phyloP scores from a whole-genome alignment of 148 eudicot genomes.

The Mesembryanthemum crystallinum region DNA sequence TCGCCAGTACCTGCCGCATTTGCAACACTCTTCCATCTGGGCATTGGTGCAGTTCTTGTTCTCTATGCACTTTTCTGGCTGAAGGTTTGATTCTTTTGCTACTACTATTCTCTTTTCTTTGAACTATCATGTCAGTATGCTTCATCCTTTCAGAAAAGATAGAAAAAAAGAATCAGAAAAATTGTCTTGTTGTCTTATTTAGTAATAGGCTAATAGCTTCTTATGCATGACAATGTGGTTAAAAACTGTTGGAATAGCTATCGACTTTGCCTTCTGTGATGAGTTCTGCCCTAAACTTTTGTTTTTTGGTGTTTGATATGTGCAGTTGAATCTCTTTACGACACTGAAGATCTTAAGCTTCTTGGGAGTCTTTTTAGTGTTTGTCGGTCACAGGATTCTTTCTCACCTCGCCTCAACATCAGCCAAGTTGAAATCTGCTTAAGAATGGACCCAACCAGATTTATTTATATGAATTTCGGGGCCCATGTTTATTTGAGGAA shows the following conservation, averaged over 20 bases:
- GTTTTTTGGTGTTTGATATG: constrained; percentile 10
- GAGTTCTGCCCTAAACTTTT: neutral
- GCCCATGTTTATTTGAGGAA: constrained; percentile 17
- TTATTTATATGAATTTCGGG: neutral
- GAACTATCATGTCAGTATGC: too few relatives aligned
- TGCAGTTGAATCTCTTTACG: constrained; percentile 85
- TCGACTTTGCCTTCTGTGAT: neutral
- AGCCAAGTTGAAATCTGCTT: constrained; percentile 75
- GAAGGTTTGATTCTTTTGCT: constrained; percentile 50
- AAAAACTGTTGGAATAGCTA: too few relatives aligned
- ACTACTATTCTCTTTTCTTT: too few relatives aligned
- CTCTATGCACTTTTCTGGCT: constrained; percentile 86
- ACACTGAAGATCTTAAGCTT: constrained; percentile 77
- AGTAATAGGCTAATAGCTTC: too few relatives aligned
- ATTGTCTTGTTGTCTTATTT: too few relatives aligned
- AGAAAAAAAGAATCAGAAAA: too few relatives aligned
- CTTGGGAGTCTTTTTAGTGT: constrained; percentile 73
- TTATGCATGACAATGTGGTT: neutral
- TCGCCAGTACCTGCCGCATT: constrained; percentile 65
- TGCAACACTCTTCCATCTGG: constrained; percentile 72
- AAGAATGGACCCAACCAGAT: constrained; percentile 17
- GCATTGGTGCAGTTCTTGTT: constrained; percentile 75
- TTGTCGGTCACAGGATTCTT: constrained; percentile 78
- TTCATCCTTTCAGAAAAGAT: too few relatives aligned
- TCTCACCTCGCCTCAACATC: constrained; percentile 81